Conservation (phyloP, 2,329 filamentous ascomycete genomes). For the Bipolaris sorokiniana region DNA sequence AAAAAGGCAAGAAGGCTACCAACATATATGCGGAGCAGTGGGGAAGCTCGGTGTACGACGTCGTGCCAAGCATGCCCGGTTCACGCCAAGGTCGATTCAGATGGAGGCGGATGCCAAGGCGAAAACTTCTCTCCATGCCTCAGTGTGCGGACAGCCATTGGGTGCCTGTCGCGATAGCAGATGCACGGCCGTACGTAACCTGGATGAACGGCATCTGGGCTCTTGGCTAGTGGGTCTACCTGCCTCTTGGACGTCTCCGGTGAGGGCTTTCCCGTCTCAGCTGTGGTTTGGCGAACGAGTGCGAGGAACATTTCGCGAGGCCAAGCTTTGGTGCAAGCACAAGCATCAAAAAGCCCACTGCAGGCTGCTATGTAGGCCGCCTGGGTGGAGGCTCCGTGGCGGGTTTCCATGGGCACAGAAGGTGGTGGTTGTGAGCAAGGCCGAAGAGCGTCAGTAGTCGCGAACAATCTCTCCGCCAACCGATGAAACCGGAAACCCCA, state of each 20-base stretch:
- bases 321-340: no score
- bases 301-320: no score
- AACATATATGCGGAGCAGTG: constrained; percentile 2
- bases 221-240: constrained; percentile 7
- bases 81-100: constrained; percentile 4
- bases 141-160: constrained; percentile 5
- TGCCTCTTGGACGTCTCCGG: constrained; percentile 1
- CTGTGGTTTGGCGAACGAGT: no score
- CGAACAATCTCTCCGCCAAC: no score
- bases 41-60: constrained; percentile 5
- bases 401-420: no score
- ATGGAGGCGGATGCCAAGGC: constrained; percentile 8
- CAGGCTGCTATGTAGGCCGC: no score
- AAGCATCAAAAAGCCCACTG: no score
- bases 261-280: constrained; percentile 1
- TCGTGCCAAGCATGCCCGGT: constrained; percentile 8
- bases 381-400: no score
- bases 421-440: no score
- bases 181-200: neutral
- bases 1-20: neutral
- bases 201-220: constrained; percentile 10
- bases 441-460: no score
- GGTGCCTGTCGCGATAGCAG: constrained; percentile 3
- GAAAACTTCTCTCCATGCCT: constrained; percentile 10
- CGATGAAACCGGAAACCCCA: no score